Base-by-base conservation (phyloP, 2,329 filamentous ascomycete species). In the Waltergamsia citrina region DNA sequence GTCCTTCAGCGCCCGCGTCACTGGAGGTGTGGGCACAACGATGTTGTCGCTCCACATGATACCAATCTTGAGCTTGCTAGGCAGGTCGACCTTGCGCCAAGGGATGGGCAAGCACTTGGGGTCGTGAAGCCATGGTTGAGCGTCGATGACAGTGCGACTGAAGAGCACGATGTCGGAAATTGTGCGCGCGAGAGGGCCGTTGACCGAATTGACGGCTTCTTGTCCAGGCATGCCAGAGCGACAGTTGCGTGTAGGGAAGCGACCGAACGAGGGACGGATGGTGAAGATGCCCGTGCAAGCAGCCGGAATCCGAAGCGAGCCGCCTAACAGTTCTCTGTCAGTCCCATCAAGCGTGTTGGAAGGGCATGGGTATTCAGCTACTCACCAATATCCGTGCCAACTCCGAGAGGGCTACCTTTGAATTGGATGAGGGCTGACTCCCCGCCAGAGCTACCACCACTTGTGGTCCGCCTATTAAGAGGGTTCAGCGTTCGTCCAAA, bases 391-490 rank as follows among this genome's bases (percentile, higher is more conserved):
- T 69, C 64, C 6, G 59, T 61, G 3, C 64, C 65, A 15, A 67
- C 18, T 16, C 36, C 55, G 4, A 66, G 24, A 3, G 60, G 40
- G 14, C 58, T 62, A 15, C 63, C 63, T 3, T 59, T 48, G 23
- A 64, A 49, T 3, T 56, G 59, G 3, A 65, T 33, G 1, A 65
- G 42, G 1, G 62, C 60, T 2, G 51, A 53, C 35, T 64, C 60
- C 1, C 81, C 81, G 8, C 80, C 80, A 0, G 71, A 75, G 9
- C 69, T 74, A 3, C 81, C 81, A 6, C 81, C 81, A 0, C 75
- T 66, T 0, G 71, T 75, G 22, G 78, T 59, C 15, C 64, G 57
- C 2, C 72, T 63, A 38, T 81, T 81, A 37, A 68, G 59, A 0
- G 81, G 79, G 45, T 81, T 83, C 4, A 81, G 54, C 0, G 73